Evolutionary conservation across 2,329 filamentous ascomycete genomes (phyloP).

Genomic region (Aspergillus caelatus): DNA sequence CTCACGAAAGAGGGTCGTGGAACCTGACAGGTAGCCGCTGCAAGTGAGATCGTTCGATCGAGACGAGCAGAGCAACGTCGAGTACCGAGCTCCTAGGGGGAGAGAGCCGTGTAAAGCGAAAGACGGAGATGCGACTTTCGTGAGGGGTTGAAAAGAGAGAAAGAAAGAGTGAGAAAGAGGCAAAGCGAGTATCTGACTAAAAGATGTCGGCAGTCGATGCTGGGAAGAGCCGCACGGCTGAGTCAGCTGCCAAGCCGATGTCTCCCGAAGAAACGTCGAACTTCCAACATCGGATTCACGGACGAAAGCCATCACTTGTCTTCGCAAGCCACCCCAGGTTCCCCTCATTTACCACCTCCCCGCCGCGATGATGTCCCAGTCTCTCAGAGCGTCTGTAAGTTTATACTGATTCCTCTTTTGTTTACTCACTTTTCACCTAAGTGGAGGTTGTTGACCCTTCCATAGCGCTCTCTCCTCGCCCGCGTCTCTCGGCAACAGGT

Average conservation of each 20-base stretch:
- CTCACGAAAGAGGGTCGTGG: slow-evolving; percentile 37
- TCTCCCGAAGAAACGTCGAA: slow-evolving; percentile 29
- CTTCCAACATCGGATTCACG: slow-evolving; percentile 26
- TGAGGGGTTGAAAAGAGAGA: slow-evolving; percentile 17
- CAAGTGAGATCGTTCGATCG: slow-evolving; percentile 22
- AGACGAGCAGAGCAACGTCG: slow-evolving; percentile 26
- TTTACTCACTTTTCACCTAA: background rate
- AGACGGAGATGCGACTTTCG: slow-evolving; percentile 18
- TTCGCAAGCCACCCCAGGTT: slow-evolving; percentile 24
- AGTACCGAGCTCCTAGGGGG: slow-evolving; percentile 31
- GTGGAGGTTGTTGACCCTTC: slow-evolving; percentile 18
- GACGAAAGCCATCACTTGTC: slow-evolving; percentile 22
- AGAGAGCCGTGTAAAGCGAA: slow-evolving; percentile 28
- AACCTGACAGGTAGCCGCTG: slow-evolving; percentile 32
- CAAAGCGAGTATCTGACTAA: background rate
- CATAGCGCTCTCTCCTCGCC: slow-evolving; percentile 63
- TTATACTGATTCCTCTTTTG: background rate
- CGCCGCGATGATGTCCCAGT: slow-evolving; percentile 61
- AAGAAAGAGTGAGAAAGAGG: slow-evolving; percentile 15
- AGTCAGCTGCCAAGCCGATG: slow-evolving; percentile 33
- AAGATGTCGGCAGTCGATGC: background rate
- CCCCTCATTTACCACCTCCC: slow-evolving; percentile 30
- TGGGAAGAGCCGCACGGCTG: slow-evolving; percentile 28
- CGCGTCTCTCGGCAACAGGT: slow-evolving; percentile 62
- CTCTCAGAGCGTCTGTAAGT: slow-evolving; percentile 63